Conservation (phyloP, 306 rosid species). For the Luffa acutangula region DNA sequence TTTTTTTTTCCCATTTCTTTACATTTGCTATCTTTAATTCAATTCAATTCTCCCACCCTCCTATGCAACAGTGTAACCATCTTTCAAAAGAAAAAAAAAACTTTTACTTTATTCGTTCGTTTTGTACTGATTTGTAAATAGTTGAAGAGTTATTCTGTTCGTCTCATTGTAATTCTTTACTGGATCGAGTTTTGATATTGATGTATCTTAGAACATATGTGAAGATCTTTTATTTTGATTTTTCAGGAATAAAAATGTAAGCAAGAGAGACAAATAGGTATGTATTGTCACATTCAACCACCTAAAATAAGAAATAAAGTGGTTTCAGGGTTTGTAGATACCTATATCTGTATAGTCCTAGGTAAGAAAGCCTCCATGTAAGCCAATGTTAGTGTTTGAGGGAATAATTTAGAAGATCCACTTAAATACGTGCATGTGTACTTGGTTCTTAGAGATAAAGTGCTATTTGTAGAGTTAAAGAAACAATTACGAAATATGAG, state of each 20-base stretch:
- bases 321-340: background rate
- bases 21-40: background rate
- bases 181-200: background rate
- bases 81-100: background rate
- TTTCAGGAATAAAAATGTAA: background rate
- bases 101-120: background rate
- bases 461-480: no score
- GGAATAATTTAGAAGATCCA: background rate
- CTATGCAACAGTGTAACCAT: background rate
- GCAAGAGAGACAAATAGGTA: background rate
- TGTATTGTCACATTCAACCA: background rate
- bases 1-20: background rate
- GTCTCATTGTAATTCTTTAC: background rate
- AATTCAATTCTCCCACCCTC: background rate
- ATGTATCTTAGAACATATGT: background rate
- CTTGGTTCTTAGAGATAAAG: background rate
- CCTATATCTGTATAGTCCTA: background rate
- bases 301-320: background rate
- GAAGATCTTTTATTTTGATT: background rate
- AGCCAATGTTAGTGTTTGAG: background rate
- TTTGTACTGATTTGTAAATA: no score
- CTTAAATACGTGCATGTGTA: background rate
- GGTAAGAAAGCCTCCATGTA: background rate
- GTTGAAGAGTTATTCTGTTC: background rate
- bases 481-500: no score